phyloP scores from a whole-genome alignment of 139 green algal genomes.

The Monoraphidium neglectum region DNA sequence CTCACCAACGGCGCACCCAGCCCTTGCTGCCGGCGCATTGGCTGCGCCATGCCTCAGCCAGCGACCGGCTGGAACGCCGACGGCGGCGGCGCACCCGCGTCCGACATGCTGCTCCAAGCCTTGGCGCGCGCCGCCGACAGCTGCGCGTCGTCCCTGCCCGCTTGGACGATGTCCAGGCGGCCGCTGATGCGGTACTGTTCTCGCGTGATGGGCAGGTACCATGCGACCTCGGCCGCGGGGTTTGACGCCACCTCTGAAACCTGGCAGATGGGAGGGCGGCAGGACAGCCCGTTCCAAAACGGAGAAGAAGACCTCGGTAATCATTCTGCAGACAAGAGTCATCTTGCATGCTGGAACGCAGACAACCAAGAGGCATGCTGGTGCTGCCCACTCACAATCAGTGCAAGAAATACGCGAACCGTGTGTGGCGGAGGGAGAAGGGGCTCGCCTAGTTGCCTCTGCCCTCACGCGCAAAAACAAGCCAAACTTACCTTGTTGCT shows the following conservation, averaged over 20 bases:
- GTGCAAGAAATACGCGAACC: background rate
- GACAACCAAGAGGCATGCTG: background rate
- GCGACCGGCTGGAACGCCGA: background rate
- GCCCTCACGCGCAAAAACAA: background rate
- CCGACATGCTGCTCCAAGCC: constrained; percentile 38
- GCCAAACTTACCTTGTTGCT: constrained; percentile 42
- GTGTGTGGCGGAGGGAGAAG: background rate
- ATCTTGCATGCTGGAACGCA: background rate
- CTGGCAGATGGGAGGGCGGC: constrained; percentile 37
- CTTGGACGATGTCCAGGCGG: constrained; percentile 48
- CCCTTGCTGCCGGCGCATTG: background rate
- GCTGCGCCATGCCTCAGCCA: background rate
- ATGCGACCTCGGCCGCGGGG: constrained; percentile 64
- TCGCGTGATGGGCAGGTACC: constrained; percentile 75
- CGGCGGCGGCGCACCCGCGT: constrained; percentile 14
- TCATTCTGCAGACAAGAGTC: background rate
- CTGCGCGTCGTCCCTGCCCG: constrained; percentile 29
- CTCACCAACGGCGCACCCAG: background rate
- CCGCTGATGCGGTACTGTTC: constrained; percentile 76
- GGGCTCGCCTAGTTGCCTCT: background rate
- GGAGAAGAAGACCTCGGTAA: background rate
- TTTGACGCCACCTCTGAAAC: constrained; percentile 50
- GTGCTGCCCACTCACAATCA: background rate
- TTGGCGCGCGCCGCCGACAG: constrained; percentile 28
- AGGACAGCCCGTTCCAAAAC: background rate